phyloP scores from a whole-genome alignment of 257 asterid genomes.

The Plantago major region DNA sequence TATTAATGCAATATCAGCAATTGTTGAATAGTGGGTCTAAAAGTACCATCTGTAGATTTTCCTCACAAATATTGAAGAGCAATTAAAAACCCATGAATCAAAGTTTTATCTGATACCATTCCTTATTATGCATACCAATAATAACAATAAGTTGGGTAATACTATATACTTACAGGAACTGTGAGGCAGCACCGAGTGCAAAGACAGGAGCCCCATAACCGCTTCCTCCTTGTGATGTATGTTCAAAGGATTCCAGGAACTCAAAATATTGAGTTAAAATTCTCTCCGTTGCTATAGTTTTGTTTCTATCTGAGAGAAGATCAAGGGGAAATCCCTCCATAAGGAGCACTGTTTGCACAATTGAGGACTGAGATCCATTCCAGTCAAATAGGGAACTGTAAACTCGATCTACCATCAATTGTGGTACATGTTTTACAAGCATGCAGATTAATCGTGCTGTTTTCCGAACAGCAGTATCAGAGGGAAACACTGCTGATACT shows the following conservation, averaged over 20 bases:
- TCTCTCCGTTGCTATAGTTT: constrained; percentile 59
- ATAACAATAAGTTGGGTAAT: neutral
- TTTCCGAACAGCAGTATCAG: constrained; percentile 57
- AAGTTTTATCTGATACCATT: neutral
- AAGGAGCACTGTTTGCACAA: constrained; percentile 56
- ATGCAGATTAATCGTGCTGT: constrained; percentile 63
- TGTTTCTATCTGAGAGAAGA: constrained; percentile 57
- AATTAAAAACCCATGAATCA: no score
- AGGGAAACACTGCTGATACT: constrained; percentile 40
- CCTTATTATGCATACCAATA: neutral
- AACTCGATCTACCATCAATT: constrained; percentile 56
- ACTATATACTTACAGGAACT: constrained; percentile 60
- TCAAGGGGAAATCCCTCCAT: constrained; percentile 86
- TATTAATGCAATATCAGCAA: no score
- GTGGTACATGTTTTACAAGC: constrained; percentile 53
- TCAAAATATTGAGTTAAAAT: constrained; percentile 64
- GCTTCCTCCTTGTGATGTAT: constrained; percentile 27
- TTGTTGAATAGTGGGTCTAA: no score
- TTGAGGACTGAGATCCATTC: constrained; percentile 36
- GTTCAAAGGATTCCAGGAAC: constrained; percentile 54
- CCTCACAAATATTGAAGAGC: no score
- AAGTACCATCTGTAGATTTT: no score
- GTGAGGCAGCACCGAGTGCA: constrained; percentile 76
- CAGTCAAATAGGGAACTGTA: constrained; percentile 46
- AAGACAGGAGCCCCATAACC: constrained; percentile 73